These are phyloP conservation scores for Apiospora kogelbergensis DNA, from an alignment of 2,329 filamentous ascomycete species.

Conservation along the genomic window DNA sequence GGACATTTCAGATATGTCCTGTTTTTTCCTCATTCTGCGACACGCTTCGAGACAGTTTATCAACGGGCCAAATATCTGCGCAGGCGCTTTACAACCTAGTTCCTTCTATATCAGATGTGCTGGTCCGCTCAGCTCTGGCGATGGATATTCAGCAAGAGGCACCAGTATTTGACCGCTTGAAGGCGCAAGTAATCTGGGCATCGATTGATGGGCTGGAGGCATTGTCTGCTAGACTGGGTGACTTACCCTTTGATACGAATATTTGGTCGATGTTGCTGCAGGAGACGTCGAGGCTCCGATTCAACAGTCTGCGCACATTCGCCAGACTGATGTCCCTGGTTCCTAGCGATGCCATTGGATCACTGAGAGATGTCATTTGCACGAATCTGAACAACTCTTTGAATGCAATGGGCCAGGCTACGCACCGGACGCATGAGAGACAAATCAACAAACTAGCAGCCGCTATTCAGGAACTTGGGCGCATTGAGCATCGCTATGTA, in stretches of 20 bases:
- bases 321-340: slow-evolving; percentile 21
- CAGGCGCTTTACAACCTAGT: not conserved
- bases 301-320: slow-evolving; percentile 27
- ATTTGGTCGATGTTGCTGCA: slow-evolving; percentile 23
- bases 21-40: not conserved
- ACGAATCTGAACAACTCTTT: slow-evolving; percentile 19
- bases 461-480: slow-evolving; percentile 19
- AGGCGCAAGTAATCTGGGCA: slow-evolving; percentile 17
- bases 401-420: slow-evolving; percentile 9
- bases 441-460: slow-evolving; percentile 26
- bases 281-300: slow-evolving; percentile 20
- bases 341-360: slow-evolving; percentile 17
- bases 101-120: not conserved
- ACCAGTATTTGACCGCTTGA: slow-evolving; percentile 12
- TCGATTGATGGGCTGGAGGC: slow-evolving; percentile 23
- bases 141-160: not conserved
- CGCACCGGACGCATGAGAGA: slow-evolving; percentile 11
- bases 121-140: not conserved
- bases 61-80: not conserved
- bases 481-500: slow-evolving; percentile 18
- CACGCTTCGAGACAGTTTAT: not conserved
- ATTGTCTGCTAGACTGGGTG: not conserved
- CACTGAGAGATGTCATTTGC: slow-evolving; percentile 19
- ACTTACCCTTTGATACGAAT: not conserved
- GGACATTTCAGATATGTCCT: not conserved